Conservation (phyloP, 768 basidiomycete genomes). For the Lentinus tigrinus region DNA sequence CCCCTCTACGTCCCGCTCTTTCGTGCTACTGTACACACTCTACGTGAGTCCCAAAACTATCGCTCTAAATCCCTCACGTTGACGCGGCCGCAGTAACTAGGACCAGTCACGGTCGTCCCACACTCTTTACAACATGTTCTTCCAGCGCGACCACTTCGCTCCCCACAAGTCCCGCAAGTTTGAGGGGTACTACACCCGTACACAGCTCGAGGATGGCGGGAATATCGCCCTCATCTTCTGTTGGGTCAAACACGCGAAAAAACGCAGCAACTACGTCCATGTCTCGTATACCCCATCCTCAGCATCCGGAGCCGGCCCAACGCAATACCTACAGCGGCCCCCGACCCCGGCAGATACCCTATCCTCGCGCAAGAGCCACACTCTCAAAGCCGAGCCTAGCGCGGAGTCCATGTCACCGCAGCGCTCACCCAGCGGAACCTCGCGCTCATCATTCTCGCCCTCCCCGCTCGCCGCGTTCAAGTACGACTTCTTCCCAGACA, state of each 20-base stretch:
- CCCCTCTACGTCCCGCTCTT: too few species aligned
- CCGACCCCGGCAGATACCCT: background rate
- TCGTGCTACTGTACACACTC: too few species aligned
- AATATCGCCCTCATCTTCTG: conserved; percentile 27
- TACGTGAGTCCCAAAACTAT: too few species aligned
- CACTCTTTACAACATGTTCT: too few species aligned
- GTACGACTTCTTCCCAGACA: conserved; percentile 23
- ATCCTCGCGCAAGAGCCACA: background rate
- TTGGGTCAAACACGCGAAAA: conserved; percentile 22
- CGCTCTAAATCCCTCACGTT: too few species aligned
- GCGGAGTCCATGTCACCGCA: background rate
- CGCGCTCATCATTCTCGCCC: too few species aligned
- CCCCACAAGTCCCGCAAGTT: conserved; percentile 21
- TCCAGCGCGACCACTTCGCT: conserved; percentile 20
- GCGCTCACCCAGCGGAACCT: too few species aligned
- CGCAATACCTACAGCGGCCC: too few species aligned
- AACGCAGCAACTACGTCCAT: conserved; percentile 21
- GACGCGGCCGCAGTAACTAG: too few species aligned
- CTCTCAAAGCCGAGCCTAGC: background rate
- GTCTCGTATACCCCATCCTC: conserved; percentile 20
- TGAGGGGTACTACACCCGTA: conserved; percentile 27
- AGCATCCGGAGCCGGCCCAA: too few species aligned
- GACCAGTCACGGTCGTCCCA: too few species aligned
- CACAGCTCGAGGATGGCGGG: conserved; percentile 22
- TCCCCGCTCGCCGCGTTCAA: conserved; percentile 13